Conservation (phyloP, 352 stramenopile species). For the Phytopythium cucurbitacearum region DNA sequence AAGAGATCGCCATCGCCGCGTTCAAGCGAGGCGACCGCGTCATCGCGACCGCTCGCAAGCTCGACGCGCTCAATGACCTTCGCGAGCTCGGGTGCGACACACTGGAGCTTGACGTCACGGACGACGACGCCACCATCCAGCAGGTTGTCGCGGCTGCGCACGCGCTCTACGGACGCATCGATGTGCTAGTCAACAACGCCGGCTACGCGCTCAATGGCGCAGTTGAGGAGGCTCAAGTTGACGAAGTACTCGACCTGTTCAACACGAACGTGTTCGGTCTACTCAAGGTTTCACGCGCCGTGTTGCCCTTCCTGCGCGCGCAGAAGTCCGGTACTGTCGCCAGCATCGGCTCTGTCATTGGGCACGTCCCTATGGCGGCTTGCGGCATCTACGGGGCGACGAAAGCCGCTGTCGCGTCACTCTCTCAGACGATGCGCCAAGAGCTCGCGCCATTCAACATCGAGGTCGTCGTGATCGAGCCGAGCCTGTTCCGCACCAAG, state of each 20-base stretch:
- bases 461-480: conserved; percentile 40
- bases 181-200: conserved; percentile 53
- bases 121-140: conserved; percentile 20
- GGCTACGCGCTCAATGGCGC: conserved; percentile 36
- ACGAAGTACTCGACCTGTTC: conserved; percentile 29
- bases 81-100: neutral
- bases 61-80: conserved; percentile 29
- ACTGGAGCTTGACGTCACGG: conserved; percentile 41
- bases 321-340: conserved; percentile 35
- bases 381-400: conserved; percentile 33
- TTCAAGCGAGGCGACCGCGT: conserved; percentile 41
- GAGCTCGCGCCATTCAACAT: conserved; percentile 35
- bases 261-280: conserved; percentile 45
- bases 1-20: conserved; percentile 33
- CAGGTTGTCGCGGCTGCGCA: conserved; percentile 25
- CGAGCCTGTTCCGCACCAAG: conserved; percentile 35
- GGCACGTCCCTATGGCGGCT: conserved; percentile 20
- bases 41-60: conserved; percentile 40
- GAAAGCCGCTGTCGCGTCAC: conserved; percentile 34
- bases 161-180: conserved; percentile 35
- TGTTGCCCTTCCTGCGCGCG: conserved; percentile 40
- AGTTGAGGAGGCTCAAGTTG: conserved; percentile 36
- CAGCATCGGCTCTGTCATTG: conserved; percentile 32
- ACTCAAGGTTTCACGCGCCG: conserved; percentile 24
- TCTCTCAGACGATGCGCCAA: conserved; percentile 22